Evolutionary conservation across 805 yeast species (phyloP), one percentile per base, ranked within the genome.

Genomic region (Schwanniomyces vanrijiae): DNA sequence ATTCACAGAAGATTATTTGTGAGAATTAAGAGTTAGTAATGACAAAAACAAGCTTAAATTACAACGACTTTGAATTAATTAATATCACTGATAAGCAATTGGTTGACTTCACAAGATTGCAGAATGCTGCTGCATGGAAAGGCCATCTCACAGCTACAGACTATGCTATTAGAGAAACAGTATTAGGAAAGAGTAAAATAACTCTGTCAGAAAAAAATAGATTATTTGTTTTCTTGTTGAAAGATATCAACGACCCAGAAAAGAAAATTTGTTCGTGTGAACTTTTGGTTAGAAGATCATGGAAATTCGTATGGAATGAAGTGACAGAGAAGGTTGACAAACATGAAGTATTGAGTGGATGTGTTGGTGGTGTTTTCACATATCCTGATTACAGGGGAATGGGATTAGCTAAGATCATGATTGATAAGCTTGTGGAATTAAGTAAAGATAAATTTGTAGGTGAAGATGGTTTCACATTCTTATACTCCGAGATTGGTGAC

Each of bases 401-500:
- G 37, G 76, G 77, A 0, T 62, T 61, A 45, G 76, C 74, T 13
- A 51, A 55, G 20, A 58, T 71, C 22, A 73, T 73, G 77, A 56
- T 71, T 22, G 73, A 70, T 49, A 60, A 65, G 49, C 47, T 70
- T 40, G 66, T 68, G 34, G 62, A 65, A 19, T 40, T 51, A 20
- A 53, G 61, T 21, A 60, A 59, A 47, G 35, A 24, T 3, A 56
- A 58, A 11, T 46, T 43, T 13, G 41, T 68, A 26, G 73, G 71
- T 2, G 46, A 46, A 2, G 65, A 64, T 33, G 76, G 75, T 1
- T 70, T 62, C 47, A 58, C 60, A 7, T 66, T 68, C 49, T 61
- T 73, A 46, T 72, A 73, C 53, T 69, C 76, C 2, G 78, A 73
- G 50, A 64, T 73, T 9, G 77, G 77, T 9, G 77, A 73, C 44